Evolutionary conservation across 768 basidiomycete genomes (phyloP), one percentile per base, ranked within the genome.

Genomic region (Inosperma sp.): DNA sequence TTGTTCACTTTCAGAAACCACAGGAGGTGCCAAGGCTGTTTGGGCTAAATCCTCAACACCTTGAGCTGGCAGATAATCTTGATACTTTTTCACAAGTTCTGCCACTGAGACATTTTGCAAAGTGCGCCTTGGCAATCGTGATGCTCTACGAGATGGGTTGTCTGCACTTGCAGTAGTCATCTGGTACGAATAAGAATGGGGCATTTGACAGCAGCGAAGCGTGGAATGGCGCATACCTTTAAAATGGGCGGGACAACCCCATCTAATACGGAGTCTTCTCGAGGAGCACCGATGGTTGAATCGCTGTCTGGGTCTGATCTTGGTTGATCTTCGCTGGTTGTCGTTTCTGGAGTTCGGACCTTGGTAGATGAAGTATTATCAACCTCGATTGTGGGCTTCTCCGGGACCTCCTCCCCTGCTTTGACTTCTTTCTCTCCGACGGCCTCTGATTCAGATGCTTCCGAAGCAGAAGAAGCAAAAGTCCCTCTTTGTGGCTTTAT

Each of bases 1-100:
- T 57, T 85, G 83, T 49, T 93, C 90, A 56, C 88, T 92, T 66
- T 94, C 92, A 8, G 89, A 90, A 49, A 84, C 77, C 25, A 76
- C 68, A 31, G 72, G 63, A 23, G 85, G 86, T 26, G 83, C 66
- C 40, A 88, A 68, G 8, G 88, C 87, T 6, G 84, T 84, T 65
- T 77, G 83, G 2, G 83, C 76, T 17, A 89, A 72, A 46, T 87
- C 85, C 55, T 84, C 81, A 5, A 89, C 77, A 3, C 84, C 83
- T 50, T 81, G 82, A 13, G 84, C 72, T 43, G 88, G 87, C 7
- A 90, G 69, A 54, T 80, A 85, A 53, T 88, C 84, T 62, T 87
- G 84, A 64, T 90, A 91, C 48, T 82, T 85, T 55, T 80, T 86
- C 13, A 94, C 88, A 17, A 94, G 71, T 55, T 95, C 91, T 13